These are phyloP conservation scores for Xylariaceae sp. DNA, from an alignment of 2,329 filamentous ascomycete genomes.

Conservation along the genomic window DNA sequence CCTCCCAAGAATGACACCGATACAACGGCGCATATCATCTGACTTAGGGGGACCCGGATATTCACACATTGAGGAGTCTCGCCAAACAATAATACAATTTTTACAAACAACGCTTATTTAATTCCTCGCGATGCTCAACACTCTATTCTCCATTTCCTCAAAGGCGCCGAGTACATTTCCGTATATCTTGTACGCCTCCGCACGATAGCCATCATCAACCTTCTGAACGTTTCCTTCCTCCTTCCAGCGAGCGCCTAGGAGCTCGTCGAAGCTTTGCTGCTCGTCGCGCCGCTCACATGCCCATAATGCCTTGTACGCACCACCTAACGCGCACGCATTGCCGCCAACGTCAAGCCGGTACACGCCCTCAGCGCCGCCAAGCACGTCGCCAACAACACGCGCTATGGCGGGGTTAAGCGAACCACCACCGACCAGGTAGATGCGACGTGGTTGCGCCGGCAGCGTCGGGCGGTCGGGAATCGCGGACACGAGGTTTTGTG, in stretches of 20 bases:
- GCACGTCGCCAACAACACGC: slow-evolving; percentile 75
- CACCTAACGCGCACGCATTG: slow-evolving; percentile 89
- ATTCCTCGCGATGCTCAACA: slow-evolving; percentile 31
- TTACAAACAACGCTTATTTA: slow-evolving; percentile 8
- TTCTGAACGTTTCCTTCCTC: slow-evolving; percentile 78
- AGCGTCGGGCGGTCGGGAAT: slow-evolving; percentile 43
- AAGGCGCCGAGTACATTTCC: slow-evolving; percentile 64
- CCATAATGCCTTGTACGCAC: slow-evolving; percentile 96
- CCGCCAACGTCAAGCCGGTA: slow-evolving; percentile 92
- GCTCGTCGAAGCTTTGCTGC: slow-evolving; percentile 72
- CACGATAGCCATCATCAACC: slow-evolving; percentile 74
- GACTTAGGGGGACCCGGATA: not conserved
- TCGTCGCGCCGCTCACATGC: slow-evolving; percentile 60
- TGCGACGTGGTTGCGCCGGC: slow-evolving; percentile 40
- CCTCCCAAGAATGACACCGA: not conserved
- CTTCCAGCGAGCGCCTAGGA: slow-evolving; percentile 78
- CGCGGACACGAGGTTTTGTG: slow-evolving; percentile 64
- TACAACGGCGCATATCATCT: too few species aligned
- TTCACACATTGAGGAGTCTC: not conserved
- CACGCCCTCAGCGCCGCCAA: slow-evolving; percentile 84
- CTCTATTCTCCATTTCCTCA: slow-evolving; percentile 30
- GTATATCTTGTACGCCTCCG: slow-evolving; percentile 71
- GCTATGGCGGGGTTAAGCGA: slow-evolving; percentile 87
- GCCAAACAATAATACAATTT: not conserved
- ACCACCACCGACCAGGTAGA: slow-evolving; percentile 76